Base-by-base conservation (phyloP, 139 green algal species). In the Chlorella sorokiniana region DNA sequence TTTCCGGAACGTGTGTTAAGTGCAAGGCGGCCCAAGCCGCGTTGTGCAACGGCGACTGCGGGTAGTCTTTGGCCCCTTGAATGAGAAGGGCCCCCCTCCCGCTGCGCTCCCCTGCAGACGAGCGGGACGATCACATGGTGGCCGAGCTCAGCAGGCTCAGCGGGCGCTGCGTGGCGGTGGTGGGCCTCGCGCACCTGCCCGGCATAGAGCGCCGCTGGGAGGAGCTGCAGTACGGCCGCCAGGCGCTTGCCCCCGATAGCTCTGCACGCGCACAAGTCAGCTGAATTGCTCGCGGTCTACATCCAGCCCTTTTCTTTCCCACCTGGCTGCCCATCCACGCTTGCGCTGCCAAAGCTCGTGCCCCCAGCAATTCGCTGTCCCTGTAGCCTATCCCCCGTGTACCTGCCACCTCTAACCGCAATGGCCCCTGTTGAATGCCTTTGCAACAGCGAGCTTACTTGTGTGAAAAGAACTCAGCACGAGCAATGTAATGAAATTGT, bases 171-270 rank as follows among this genome's bases (percentile, higher is more conserved):
- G 90, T 93, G 11, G 88, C 23, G 0, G 89, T 93, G 1, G 89
- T 93, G 22, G 90, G 90, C 18, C n/a, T 93, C n/a, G 89, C 84
- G 0, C 89, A 93, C 64, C 31, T 93, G 42, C 86, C 90, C 65
- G 89, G 89, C 52, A 93, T 93, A 23, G 89, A 93, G 62, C 44
- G 63, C 40, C 27, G 54, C 4, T 93, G 88, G 89, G 37, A 80
- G 31, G 48, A 64, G 41, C 45, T 76, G 38, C 83, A 88, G 81
- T 20, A 56, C 44, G 25, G 64, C 29, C 33, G 48, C 18, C 31
- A 29, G 48, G 71, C 71, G 45, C 71, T 78, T 20, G 52, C 51
- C 5, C 40, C 35, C n/a, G n/a, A n/a, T n/a, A n/a, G n/a, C n/a
- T n/a, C n/a, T n/a, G n/a, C n/a, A n/a, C n/a, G n/a, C n/a, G n/a